Evolutionary conservation across 129 eudicot species (phyloP).

Genomic region (Erigeron canadensis): DNA sequence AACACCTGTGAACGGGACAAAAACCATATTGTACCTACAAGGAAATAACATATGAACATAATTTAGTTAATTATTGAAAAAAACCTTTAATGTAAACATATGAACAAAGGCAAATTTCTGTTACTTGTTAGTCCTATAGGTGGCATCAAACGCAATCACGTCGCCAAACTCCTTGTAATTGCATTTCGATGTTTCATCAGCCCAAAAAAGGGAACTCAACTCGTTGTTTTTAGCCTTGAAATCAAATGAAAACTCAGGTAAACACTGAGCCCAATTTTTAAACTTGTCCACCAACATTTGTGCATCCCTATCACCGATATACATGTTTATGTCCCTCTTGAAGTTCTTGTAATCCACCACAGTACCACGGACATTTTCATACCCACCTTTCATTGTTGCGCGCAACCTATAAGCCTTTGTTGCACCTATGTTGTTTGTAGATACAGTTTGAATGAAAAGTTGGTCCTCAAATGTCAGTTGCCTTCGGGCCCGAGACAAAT

Average conservation of each 20-base stretch:
- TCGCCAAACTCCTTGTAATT: not conserved
- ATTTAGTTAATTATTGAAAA: not conserved
- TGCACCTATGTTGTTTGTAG: not conserved
- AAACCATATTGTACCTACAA: not conserved
- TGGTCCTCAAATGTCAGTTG: not conserved
- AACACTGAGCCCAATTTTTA: not conserved
- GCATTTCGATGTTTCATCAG: not conserved
- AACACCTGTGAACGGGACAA: not conserved
- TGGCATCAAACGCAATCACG: not conserved
- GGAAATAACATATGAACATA: not conserved
- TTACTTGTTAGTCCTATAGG: not conserved
- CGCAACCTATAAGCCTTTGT: not conserved
- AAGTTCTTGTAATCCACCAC: not conserved
- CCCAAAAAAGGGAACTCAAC: not conserved
- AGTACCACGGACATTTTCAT: not conserved
- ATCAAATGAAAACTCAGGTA: not conserved
- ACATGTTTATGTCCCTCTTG: not conserved
- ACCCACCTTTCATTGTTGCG: not conserved
- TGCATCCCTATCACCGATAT: not conserved
- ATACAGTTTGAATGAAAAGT: not conserved
- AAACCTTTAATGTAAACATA: too few relatives aligned
- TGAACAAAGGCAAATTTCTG: not conserved
- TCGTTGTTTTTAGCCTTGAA: not conserved
- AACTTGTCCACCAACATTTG: constrained; percentile 5
- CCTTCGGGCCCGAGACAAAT: not conserved